A percentile compares a stretch with the other conserved stretches of the same genome.
Conservation (phyloP, 1,284 basidiomycete species). For the Quambalaria eucalypti region DNA sequence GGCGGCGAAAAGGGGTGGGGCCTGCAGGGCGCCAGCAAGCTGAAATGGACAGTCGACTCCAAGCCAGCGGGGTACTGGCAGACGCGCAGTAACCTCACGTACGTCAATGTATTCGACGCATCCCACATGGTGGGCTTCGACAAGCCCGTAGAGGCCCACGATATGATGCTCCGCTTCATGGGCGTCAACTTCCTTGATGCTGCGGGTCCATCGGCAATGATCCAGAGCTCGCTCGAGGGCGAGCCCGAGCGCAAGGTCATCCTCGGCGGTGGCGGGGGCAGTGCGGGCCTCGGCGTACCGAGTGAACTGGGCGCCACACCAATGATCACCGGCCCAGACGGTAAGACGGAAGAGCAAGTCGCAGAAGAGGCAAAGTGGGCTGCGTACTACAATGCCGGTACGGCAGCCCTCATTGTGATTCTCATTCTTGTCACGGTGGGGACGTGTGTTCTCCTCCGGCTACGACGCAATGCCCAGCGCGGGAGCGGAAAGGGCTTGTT, state of each 20-base stretch:
- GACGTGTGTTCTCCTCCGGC: constrained; percentile 63
- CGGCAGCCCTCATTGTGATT: constrained; percentile 3
- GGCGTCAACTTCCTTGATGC: constrained; percentile 69
- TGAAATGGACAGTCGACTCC: constrained; percentile 69
- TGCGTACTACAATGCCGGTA: constrained; percentile 24
- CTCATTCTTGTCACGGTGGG: constrained; percentile 65
- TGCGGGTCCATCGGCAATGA: constrained; percentile 61
- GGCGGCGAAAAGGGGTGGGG: constrained; percentile 63
- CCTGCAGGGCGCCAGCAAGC: constrained; percentile 53
- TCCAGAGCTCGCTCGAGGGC: constrained; percentile 66
- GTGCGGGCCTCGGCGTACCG: constrained; percentile 23
- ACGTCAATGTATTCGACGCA: constrained; percentile 68
- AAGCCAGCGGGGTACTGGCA: constrained; percentile 82
- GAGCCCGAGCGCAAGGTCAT: constrained; percentile 52
- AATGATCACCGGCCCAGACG: constrained; percentile 49
- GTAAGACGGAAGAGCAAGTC: constrained; percentile 46
- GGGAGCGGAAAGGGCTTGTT: constrained; percentile 54
- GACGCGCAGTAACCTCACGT: constrained; percentile 78
- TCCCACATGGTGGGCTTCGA: constrained; percentile 67
- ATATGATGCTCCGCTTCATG: constrained; percentile 68
- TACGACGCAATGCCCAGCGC: constrained; percentile 50
- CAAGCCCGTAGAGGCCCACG: constrained; percentile 75
- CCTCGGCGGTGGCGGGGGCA: constrained; percentile 31
- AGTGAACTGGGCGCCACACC: constrained; percentile 18
- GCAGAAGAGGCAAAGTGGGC: constrained; percentile 36